phyloP scores from a whole-genome alignment of 352 stramenopile genomes.

The Aphanomyces invadans region DNA sequence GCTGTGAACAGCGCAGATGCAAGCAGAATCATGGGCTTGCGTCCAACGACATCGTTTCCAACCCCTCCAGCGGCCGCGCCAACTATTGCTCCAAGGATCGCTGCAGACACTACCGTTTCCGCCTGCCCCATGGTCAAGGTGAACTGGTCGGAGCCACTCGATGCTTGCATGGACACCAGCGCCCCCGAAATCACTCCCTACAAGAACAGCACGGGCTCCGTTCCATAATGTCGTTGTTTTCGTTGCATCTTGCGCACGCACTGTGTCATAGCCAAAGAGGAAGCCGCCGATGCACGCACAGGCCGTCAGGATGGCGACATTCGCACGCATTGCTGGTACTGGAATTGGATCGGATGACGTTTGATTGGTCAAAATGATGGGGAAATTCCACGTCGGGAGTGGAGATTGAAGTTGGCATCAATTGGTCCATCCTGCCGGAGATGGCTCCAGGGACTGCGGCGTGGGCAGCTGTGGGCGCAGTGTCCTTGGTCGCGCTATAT shows the following conservation, averaged over 20 bases:
- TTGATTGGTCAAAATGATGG: too few species aligned
- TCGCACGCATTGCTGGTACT: too few species aligned
- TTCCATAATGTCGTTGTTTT: neutral
- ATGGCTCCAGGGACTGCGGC: too few species aligned
- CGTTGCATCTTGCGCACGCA: too few species aligned
- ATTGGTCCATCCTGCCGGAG: too few species aligned
- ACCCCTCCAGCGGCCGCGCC: slow-evolving; percentile 1
- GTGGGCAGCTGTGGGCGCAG: too few species aligned
- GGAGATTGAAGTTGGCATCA: too few species aligned
- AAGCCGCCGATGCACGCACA: slow-evolving; percentile 23
- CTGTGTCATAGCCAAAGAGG: slow-evolving; percentile 25
- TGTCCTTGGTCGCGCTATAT: too few species aligned
- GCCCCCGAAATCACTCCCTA: slow-evolving; percentile 24
- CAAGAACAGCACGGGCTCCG: neutral
- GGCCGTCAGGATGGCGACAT: slow-evolving; percentile 7
- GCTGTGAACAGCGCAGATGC: slow-evolving; percentile 16
- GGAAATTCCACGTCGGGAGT: too few species aligned
- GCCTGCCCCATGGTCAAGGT: neutral
- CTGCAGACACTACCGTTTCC: slow-evolving; percentile 19
- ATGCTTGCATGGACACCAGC: slow-evolving; percentile 8
- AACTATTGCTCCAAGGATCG: slow-evolving; percentile 22
- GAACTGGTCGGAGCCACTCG: neutral
- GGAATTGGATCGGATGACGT: too few species aligned
- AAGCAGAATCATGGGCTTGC: slow-evolving; percentile 20
- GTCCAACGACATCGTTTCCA: slow-evolving; percentile 10